These are phyloP conservation scores for Triticum turgidum DNA, from an alignment of 176 grass and related monocot species.

Conservation along the genomic window DNA sequence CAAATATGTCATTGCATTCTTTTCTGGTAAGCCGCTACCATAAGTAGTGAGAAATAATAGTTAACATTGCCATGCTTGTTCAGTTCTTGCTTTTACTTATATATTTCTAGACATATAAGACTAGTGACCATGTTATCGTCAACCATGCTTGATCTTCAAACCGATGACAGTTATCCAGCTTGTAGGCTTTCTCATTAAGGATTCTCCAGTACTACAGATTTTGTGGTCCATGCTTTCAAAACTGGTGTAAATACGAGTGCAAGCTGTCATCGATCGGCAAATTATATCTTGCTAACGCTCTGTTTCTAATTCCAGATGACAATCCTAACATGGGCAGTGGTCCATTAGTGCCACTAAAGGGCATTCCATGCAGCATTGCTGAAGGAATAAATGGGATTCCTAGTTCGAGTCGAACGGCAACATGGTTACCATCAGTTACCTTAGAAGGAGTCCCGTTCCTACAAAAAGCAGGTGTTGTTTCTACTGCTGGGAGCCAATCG, in stretches of 20 bases:
- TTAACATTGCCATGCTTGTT: slow-evolving; percentile 14
- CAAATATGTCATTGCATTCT: slow-evolving; percentile 66
- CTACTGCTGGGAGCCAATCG: slow-evolving; percentile 36
- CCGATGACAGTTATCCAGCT: neutral
- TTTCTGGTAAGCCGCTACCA: slow-evolving; percentile 69
- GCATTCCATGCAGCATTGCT: slow-evolving; percentile 46
- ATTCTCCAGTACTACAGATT: neutral
- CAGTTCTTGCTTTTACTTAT: slow-evolving; percentile 12
- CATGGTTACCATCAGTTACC: slow-evolving; percentile 46
- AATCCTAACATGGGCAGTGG: slow-evolving; percentile 35
- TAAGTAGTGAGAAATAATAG: slow-evolving; percentile 14
- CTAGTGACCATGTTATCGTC: neutral
- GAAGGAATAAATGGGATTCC: slow-evolving; percentile 49
- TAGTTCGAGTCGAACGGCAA: slow-evolving; percentile 48
- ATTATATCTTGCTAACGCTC: slow-evolving; percentile 7
- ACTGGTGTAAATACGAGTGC: neutral
- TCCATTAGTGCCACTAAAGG: slow-evolving; percentile 50
- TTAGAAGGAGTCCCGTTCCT: slow-evolving; percentile 48
- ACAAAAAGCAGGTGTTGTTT: slow-evolving; percentile 41
- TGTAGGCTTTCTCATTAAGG: slow-evolving; percentile 14
- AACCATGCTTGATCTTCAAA: neutral
- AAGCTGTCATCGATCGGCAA: slow-evolving; percentile 6
- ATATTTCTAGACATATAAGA: slow-evolving; percentile 16
- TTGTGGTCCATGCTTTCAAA: slow-evolving; percentile 1
- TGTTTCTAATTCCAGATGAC: slow-evolving; percentile 52